Percentiles rank a stretch among this genome's conserved stretches.
These are phyloP conservation scores for Bondarzewia mesenterica DNA, from an alignment of 1,284 basidiomycete species.

Conservation along the genomic window DNA sequence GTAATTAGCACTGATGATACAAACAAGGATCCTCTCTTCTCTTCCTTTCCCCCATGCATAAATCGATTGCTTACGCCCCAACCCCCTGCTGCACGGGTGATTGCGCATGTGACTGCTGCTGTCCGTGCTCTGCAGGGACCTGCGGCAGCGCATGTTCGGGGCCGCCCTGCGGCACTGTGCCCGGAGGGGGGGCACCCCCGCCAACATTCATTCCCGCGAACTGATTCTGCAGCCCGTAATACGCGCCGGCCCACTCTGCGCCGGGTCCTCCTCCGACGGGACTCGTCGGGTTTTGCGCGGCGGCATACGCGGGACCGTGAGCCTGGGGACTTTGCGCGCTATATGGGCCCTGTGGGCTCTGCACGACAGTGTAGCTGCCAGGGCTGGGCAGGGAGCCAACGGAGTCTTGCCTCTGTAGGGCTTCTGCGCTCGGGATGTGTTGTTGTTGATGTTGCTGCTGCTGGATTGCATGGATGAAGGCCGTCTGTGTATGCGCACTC, in stretches of 20 bases:
- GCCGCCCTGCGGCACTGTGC: no score
- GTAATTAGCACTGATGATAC: no score
- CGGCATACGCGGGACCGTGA: no score
- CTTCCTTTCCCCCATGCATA: not conserved
- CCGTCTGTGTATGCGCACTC: not conserved
- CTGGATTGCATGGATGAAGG: constrained; percentile 5
- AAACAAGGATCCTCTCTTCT: not conserved
- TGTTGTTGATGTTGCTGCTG: constrained; percentile 5
- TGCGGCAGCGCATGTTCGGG: no score
- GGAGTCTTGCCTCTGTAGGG: not conserved
- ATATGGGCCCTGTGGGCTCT: no score
- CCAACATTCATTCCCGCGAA: constrained; percentile 25
- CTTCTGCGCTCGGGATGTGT: not conserved
- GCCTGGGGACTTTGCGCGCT: not conserved
- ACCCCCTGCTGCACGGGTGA: constrained; percentile 12
- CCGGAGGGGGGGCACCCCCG: no score
- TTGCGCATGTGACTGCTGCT: constrained; percentile 9
- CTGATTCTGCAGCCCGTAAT: constrained; percentile 21
- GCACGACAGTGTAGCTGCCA: not conserved
- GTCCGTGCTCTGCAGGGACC: constrained; percentile 14
- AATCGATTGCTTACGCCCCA: constrained; percentile 13
- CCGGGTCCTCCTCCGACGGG: constrained; percentile 9
- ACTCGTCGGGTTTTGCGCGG: not conserved
- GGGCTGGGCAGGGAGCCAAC: constrained; percentile 12
- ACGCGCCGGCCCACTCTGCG: constrained; percentile 14